These are phyloP conservation scores for Viola odorata DNA, from an alignment of 345 rosid species.

Conservation along the genomic window DNA sequence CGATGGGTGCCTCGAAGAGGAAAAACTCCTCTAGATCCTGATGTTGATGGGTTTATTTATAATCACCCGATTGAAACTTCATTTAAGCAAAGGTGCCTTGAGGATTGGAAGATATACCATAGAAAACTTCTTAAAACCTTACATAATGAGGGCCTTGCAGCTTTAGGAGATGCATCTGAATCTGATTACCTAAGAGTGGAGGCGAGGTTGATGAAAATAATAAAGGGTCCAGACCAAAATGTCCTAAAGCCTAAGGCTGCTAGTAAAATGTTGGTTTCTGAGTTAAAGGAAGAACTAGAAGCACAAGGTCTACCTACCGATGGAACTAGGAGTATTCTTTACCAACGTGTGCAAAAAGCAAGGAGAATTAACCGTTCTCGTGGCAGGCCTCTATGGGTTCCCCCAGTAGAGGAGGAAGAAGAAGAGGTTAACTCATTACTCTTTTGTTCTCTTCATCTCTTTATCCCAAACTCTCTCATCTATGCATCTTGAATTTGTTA, in stretches of 20 bases:
- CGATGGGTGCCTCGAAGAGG: constrained; percentile 98
- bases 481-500: not conserved
- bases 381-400: constrained; percentile 98
- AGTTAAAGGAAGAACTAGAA: constrained; percentile 90
- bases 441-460: not conserved
- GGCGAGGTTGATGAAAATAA: constrained; percentile 65
- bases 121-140: constrained; percentile 66
- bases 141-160: constrained; percentile 68
- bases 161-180: constrained; percentile 68
- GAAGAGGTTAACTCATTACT: constrained; percentile 59
- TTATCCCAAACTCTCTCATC: not conserved
- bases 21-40: constrained; percentile 90
- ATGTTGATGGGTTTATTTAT: constrained; percentile 78
- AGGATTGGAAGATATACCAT: constrained; percentile 68
- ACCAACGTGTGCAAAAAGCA: constrained; percentile 98
- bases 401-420: constrained; percentile 88
- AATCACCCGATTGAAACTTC: constrained; percentile 88
- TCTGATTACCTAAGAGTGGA: constrained; percentile 73
- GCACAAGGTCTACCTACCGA: constrained; percentile 93
- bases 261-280: constrained; percentile 90
- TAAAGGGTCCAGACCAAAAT: constrained; percentile 75
- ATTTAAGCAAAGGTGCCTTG: constrained; percentile 77
- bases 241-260: constrained; percentile 95
- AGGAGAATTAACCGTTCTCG: constrained; percentile 97
- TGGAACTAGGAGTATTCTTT: constrained; percentile 96